Evolutionary conservation across 2,329 filamentous ascomycete genomes (phyloP).

Genomic region (Chalaropsis thielavioides): DNA sequence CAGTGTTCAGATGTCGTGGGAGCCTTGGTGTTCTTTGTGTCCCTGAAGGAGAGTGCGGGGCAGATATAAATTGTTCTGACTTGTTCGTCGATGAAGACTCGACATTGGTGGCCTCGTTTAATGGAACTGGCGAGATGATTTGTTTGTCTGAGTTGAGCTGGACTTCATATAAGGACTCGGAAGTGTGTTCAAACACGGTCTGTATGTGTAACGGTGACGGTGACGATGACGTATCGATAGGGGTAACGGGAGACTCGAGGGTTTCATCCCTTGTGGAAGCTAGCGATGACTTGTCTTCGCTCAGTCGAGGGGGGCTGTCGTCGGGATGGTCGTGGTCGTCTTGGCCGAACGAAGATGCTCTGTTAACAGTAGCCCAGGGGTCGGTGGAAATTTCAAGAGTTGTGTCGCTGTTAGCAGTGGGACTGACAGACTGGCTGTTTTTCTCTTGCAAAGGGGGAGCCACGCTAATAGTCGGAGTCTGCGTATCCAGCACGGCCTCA

Average conservation of each 20-base stretch:
- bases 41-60: not conserved
- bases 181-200: not conserved
- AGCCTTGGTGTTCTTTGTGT: not conserved
- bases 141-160: not conserved
- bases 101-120: not conserved
- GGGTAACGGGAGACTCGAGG: conserved; percentile 10
- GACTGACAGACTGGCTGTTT: not conserved
- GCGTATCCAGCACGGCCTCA: not conserved
- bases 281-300: conserved; percentile 6
- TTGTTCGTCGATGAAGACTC: not conserved
- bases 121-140: not conserved
- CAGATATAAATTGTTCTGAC: not conserved
- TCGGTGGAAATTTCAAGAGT: conserved; percentile 7
- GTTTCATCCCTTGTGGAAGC: not conserved
- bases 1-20: not conserved
- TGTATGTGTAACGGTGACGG: not conserved
- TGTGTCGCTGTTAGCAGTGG: not conserved
- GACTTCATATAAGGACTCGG: not conserved
- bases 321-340: not conserved
- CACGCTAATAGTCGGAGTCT: not conserved
- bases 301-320: conserved; percentile 4
- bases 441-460: not conserved
- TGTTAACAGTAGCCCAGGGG: conserved; percentile 12
- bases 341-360: not conserved
- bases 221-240: not conserved